A percentile compares a stretch with the other conserved stretches of the same genome.
Evolutionary conservation across 495 filamentous ascomycete genomes (phyloP).

Genomic region (Tuber microsphaerosporum): DNA sequence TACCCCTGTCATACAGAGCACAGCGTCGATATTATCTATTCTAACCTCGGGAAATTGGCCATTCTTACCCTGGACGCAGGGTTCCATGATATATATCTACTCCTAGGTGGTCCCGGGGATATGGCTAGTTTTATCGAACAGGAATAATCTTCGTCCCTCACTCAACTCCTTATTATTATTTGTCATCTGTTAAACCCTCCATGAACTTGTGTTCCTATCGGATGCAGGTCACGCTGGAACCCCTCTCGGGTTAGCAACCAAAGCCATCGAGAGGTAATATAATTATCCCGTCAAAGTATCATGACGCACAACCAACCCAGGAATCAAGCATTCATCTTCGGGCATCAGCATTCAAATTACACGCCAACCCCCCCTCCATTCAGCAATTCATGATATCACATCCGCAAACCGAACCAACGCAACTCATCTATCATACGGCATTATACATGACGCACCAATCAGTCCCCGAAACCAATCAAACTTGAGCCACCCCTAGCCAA

Average conservation of each 20-base stretch:
- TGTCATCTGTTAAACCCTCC: not conserved
- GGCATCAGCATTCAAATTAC: not conserved
- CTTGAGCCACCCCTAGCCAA: not conserved
- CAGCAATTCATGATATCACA: not conserved
- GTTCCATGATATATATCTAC: not conserved
- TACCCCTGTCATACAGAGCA: not conserved
- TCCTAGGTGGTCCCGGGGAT: not conserved
- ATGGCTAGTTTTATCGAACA: not conserved
- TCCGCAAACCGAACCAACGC: not conserved
- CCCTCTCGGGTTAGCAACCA: not conserved
- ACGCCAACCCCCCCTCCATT: not conserved
- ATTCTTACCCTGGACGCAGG: not conserved
- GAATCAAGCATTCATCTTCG: not conserved
- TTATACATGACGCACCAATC: not conserved
- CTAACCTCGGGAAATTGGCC: not conserved
- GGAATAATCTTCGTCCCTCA: not conserved
- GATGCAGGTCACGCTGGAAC: not conserved
- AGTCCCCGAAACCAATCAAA: not conserved
- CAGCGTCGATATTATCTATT: not conserved
- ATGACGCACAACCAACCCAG: not conserved
- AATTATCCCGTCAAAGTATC: not conserved
- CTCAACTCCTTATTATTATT: not conserved
- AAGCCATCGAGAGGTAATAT: not conserved
- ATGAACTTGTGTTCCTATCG: not conserved
- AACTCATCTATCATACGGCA: not conserved